Evolutionary conservation across 352 stramenopile genomes (phyloP), one percentile per base, ranked within the genome.

Genomic region (Phytopythium cucurbitacearum): DNA sequence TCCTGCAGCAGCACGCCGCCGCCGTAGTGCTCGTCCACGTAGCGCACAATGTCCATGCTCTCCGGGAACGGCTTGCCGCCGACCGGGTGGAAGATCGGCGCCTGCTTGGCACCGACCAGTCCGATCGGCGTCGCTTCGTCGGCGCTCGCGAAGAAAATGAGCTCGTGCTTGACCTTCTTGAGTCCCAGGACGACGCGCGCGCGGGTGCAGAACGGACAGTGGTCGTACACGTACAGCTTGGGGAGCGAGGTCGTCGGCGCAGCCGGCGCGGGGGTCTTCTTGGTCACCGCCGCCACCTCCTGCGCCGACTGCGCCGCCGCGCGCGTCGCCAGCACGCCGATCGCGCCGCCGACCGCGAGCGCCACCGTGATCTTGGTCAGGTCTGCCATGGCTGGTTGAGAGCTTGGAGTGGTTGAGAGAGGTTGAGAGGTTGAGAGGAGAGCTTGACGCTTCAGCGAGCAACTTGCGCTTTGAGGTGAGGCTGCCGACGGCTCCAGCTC

Each of bases 41-140:
- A 85, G 45, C 69, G 58, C 44, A 87, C 73, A 56, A 87, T 87
- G 48, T 87, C 76, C 62, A 85, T 67, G 51, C 65, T 79, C 60
- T 87, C 76, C 0, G 71, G 55, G 47, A 85, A 73, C 3, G 72
- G 66, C 28, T 60, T 60, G 9, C 62, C 73, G 66, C 71, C 48
- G 55, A 69, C 15, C 41, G 68, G 65, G 47, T 71, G 57, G 12
- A 85, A 62, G 60, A 85, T 83, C 2, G 74, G 74, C 16, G 64
- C 71, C 21, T 76, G 62, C 56, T 84, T 84, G n/a, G 57, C 56
- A 21, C 73, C 73, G 4, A 84, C 69, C 3, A 84, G 62, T 6
- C 54, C 56, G 40, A 80, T 74, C 21, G 76, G 73, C 21, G 73
- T 84, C 39, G 59, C 57, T 43, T 85, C 73, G 59, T 87, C 76